phyloP scores from a whole-genome alignment of 73 alveolate genomes.

The Paramecium caudatum region DNA sequence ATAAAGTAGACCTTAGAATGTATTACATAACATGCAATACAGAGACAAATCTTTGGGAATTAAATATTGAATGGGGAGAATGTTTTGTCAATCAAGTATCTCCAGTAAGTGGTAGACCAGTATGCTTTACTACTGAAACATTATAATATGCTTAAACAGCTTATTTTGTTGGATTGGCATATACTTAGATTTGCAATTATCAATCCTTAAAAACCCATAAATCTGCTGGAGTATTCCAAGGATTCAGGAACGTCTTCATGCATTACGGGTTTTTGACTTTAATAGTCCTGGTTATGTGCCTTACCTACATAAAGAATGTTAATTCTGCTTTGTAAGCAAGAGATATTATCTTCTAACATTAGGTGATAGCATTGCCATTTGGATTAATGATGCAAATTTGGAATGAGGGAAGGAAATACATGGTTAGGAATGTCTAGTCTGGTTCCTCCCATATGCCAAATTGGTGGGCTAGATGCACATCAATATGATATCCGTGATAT shows the following conservation, averaged over 20 bases:
- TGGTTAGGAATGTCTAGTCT: background rate
- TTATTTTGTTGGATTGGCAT: conserved; percentile 85
- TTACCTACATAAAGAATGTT: background rate
- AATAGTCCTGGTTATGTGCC: background rate
- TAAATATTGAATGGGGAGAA: conserved; percentile 76
- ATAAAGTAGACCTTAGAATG: conserved; percentile 79
- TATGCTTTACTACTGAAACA: conserved; percentile 95
- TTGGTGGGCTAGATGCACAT: conserved; percentile 65
- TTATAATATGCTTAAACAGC: conserved; percentile 91
- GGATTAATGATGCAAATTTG: conserved; percentile 17
- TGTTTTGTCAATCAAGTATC: conserved; percentile 80
- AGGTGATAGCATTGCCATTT: conserved; percentile 1
- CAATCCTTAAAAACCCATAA: conserved; percentile 86
- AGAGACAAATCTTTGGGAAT: background rate
- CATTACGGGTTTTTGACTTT: conserved; percentile 26
- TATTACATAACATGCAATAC: conserved; percentile 70
- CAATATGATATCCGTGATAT: background rate
- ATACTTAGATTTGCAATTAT: conserved; percentile 84
- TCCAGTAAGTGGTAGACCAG: conserved; percentile 51
- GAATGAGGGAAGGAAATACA: conserved; percentile 38
- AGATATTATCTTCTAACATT: background rate
- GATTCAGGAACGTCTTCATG: conserved; percentile 17
- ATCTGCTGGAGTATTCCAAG: conserved; percentile 36
- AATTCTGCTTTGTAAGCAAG: conserved; percentile 32
- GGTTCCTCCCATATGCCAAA: conserved; percentile 28